Evolutionary conservation across 192 early-diverging fungal species (phyloP).

Genomic region (Haplosporangium gracile): DNA sequence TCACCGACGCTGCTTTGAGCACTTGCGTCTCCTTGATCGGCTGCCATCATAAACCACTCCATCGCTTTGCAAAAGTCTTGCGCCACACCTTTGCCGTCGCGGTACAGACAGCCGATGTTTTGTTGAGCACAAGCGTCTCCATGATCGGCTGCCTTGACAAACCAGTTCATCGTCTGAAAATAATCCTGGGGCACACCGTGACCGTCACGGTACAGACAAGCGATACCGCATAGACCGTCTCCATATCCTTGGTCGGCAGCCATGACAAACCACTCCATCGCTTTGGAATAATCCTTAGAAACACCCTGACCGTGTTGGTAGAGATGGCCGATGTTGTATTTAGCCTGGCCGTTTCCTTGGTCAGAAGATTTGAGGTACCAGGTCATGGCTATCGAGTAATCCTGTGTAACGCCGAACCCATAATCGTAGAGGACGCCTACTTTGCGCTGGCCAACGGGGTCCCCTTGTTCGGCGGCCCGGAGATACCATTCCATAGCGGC

Average conservation of each 20-base stretch:
- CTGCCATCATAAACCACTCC: slow-evolving; percentile 55
- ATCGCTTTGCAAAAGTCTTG: not conserved
- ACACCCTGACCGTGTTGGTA: not conserved
- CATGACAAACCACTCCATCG: not conserved
- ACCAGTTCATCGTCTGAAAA: not conserved
- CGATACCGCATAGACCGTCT: too few relatives aligned
- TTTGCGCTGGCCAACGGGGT: not conserved
- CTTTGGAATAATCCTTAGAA: not conserved
- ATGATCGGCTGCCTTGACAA: not conserved
- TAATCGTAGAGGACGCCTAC: not conserved
- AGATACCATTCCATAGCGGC: not conserved
- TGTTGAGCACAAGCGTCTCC: not conserved
- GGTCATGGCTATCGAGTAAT: not conserved
- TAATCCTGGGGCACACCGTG: not conserved
- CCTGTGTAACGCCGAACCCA: not conserved
- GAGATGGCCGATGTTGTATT: not conserved
- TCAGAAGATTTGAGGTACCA: not conserved
- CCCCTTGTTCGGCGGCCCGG: not conserved
- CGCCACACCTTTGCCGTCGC: not conserved
- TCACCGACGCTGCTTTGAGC: too few relatives aligned
- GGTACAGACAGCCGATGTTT: not conserved
- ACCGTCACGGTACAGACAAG: not conserved
- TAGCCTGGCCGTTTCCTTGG: not conserved
- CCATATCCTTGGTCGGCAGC: too few relatives aligned
- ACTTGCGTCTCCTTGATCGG: slow-evolving; percentile 57